These are phyloP conservation scores for Stylonectria norvegica DNA, from an alignment of 2,329 filamentous ascomycete genomes.

Conservation along the genomic window DNA sequence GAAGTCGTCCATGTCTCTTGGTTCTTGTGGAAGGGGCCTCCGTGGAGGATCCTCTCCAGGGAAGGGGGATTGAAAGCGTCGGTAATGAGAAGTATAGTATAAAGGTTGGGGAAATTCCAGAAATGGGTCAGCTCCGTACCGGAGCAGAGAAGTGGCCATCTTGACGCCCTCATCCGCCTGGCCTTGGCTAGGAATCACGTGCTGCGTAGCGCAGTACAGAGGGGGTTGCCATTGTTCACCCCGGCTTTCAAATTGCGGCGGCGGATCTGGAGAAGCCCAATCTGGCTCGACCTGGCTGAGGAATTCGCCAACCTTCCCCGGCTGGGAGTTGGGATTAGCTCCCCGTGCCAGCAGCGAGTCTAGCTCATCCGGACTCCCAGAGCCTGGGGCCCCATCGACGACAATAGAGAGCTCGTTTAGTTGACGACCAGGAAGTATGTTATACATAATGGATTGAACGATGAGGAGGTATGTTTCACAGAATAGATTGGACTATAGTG, in stretches of 20 bases:
- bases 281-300: background rate
- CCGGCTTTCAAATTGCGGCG: slow-evolving; percentile 1
- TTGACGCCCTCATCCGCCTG: background rate
- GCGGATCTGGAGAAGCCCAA: slow-evolving; percentile 1
- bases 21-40: background rate
- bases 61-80: background rate
- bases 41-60: slow-evolving; percentile 1
- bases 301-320: background rate
- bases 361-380: too few species aligned
- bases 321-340: too few species aligned
- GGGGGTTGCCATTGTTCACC: background rate
- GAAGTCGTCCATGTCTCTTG: background rate
- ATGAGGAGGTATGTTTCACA: too few species aligned
- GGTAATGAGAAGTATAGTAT: background rate
- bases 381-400: too few species aligned
- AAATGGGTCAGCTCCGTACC: slow-evolving; percentile 1
- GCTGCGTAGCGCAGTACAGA: too few species aligned
- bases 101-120: background rate
- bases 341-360: too few species aligned
- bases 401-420: too few species aligned
- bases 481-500: too few species aligned
- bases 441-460: too few species aligned
- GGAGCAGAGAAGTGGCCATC: slow-evolving; percentile 2
- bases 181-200: background rate
- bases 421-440: too few species aligned